Evolutionary conservation across 106 monocot species (phyloP), one percentile per base, ranked within the genome.

Genomic region (Dendrobium catenatum): DNA sequence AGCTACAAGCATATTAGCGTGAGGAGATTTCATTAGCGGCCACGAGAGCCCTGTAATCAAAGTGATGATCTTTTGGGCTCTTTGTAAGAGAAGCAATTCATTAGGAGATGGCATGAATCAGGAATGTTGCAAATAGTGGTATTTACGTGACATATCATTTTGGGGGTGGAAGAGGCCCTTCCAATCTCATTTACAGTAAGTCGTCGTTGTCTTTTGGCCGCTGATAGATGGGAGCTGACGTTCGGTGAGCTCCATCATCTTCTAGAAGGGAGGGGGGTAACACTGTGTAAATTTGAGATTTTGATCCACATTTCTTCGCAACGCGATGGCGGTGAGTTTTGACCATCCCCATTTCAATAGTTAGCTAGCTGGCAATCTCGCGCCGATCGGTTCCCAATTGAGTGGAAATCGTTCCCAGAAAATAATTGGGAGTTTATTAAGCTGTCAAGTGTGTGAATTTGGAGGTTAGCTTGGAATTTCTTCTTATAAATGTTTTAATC

Each of bases 121-220:
- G 76, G 76, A 76, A 76, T 76, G 46, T 17, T 44, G 49, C 76
- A 49, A 76, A 76, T 11, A 10, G 5, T 76, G 76, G 26, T 76
- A 49, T 76, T 76, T 47, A 51, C 49, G 8, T 76, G 76, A 76
- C 10, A 49, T 20, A 76, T 76, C 46, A 2, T 26, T 48, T 15
- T 73, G 73, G 76, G 47, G 43, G 19, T 72, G 43, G 74, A 75
- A 15, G 44, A 42, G 42, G 13, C 44, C 43, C 19, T 19, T 0
- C 6, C 7, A 20, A 20, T 16, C 19, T 41, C 43, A 22, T 72
- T 37, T 75, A 43, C n/a, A 16, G 44, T 42, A 44, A 2, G 41
- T 43, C 44, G 41, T 43, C 72, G 40, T 40, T 40, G 72, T 43
- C 29, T 43, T 74, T 70, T 3, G 15, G 70, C 33, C 43, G 73